A percentile compares a stretch with the other conserved stretches of the same genome.
phyloP scores from a whole-genome alignment of 768 basidiomycete genomes.

The Tylopilus rubrobrunneus region DNA sequence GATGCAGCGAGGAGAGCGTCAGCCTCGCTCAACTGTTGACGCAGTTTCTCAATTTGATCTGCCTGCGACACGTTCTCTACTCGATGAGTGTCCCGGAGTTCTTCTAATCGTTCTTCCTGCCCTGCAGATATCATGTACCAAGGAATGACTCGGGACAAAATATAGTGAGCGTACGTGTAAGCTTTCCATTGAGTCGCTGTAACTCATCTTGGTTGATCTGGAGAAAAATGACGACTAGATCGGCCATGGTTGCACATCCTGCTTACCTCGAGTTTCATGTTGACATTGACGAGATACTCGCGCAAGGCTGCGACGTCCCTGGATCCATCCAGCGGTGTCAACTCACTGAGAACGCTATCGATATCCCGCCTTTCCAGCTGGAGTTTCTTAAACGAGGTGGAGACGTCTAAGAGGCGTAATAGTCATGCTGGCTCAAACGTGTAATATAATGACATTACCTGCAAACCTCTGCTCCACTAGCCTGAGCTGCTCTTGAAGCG shows the following conservation, averaged over 20 bases:
- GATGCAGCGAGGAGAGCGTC: constrained; percentile 66
- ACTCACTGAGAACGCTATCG: constrained; percentile 62
- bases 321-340: constrained; percentile 67
- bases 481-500: constrained; percentile 60
- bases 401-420: constrained; percentile 53
- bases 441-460: constrained; percentile 39
- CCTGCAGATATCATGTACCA: constrained; percentile 40
- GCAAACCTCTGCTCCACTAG: constrained; percentile 75
- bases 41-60: constrained; percentile 67
- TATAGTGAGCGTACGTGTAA: constrained; percentile 55
- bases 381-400: constrained; percentile 70
- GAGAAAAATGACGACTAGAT: not conserved
- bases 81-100: constrained; percentile 78
- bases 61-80: constrained; percentile 78
- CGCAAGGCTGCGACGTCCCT: constrained; percentile 64
- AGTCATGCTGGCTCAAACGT: constrained; percentile 1
- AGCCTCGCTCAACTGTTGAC: constrained; percentile 61
- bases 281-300: constrained; percentile 66
- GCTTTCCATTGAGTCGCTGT: constrained; percentile 64
- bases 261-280: constrained; percentile 67
- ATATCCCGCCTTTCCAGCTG: constrained; percentile 69
- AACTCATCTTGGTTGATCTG: constrained; percentile 78
- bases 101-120: constrained; percentile 80
- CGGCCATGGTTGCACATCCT: not conserved
- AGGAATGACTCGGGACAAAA: not conserved